Base-by-base conservation (phyloP, 805 yeast species). In the Saturnispora saitoi region DNA sequence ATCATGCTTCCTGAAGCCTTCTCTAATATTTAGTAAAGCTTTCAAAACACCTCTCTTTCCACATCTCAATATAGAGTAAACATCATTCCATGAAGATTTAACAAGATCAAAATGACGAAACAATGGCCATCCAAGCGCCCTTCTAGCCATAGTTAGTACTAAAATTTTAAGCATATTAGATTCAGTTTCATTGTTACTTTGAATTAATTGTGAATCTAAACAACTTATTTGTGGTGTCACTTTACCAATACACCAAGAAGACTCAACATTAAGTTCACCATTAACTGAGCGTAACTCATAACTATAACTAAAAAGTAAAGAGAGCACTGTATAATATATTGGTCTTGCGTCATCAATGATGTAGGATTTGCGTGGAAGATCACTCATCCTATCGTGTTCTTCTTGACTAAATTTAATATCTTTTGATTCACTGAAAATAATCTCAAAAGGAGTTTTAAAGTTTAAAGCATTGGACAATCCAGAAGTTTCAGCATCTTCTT, bases 211-310 rank as follows among this genome's bases (percentile, higher is more conserved):
- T 14, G 77, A 67, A 61, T 89, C 98, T 30, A 93, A 66, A 54
- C 73, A 80, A 7, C 89, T 63, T 34, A 91, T 65, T 57, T 87
- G 93, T 1, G 98, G 96, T 0, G 81, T 69, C 20, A 93, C 57
- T 56, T 84, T 89, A 1, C 99, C 99, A 4, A 93, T 75, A 0
- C 91, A 81, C 99, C 99, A 93, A 0, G 95, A 87, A 49, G 95
- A 84, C 64, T 93, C 99, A 4, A 86, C 80, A 15, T 79, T 87
- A 46, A 79, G 77, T 17, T 77, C 82, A 11, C 82, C 83, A 58
- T 77, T 79, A 32, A 83, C 87, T 47, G 84, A 83, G 32, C 96
- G 69, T 44, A 75, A 65, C 54, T 93, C 97, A 61, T 82, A 89
- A 47, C 77, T 75, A 56, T 80, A 85, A 1, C 84, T 80, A 64